Base-by-base conservation (phyloP, 345 rosid species). In the Arabis alpina region DNA sequence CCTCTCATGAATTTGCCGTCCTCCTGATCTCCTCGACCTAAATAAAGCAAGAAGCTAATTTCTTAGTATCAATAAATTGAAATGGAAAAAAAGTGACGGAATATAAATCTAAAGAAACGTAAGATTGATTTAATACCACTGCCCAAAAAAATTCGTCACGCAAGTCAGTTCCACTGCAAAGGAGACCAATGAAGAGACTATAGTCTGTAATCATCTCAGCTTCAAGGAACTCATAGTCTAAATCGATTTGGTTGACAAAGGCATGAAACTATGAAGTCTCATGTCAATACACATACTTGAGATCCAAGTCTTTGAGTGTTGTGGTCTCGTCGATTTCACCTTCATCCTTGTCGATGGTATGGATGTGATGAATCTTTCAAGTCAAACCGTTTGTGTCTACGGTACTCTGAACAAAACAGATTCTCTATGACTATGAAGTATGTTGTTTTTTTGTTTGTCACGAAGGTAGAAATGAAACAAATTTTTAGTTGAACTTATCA, bases 281-380 rank as follows among this genome's bases (percentile, higher is more conserved):
- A 10, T 85, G 76, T 40, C 72, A 81, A 65, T 85, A 88, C 10
- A 82, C 75, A 56, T 77, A 84, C 42, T 84, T 82, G 57, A 88
- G 90, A 78, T 88, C 93, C 3, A 88, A 88, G 79, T 88, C 93
- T 69, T 88, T 88, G 13, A 88, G 87, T 47, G 93, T 85, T 49
- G 90, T 81, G 27, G 86, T 85, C 70, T 81, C 88, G 14, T 84
- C 87, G 65, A 85, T 81, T 71, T 82, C 85, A 53, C 75, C 79
- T 55, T 80, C 86, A 43, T 61, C 80, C 45, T 84, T 88, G 41
- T 80, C 87, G 32, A 84, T 83, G 2, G 79, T 79, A 16, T 90
- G 93, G 7, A 90, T 88, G 76, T 54, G 93, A 88, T 28, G 93
- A 88, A 19, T 90, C 93, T 82, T 88, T 88, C 52, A 88, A 67